Conservation (phyloP, 495 filamentous ascomycete genomes). For the Glutinoglossum americanum region DNA sequence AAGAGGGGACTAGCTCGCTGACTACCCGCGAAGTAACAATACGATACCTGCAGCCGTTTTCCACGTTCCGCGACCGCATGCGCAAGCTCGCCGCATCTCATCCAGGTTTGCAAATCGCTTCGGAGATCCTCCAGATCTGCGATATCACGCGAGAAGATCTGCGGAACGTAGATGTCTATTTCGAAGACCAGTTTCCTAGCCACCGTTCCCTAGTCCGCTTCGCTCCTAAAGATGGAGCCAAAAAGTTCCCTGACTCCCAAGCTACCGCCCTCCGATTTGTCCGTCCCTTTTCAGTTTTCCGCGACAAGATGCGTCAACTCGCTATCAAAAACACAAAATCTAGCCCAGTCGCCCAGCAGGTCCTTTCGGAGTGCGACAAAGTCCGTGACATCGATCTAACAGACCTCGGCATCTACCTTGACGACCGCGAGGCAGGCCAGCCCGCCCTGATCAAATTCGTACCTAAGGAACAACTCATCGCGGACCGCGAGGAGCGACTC, state of each 20-base stretch:
- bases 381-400: constrained; percentile 4
- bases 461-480: constrained; percentile 36
- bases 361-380: constrained; percentile 6
- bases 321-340: not conserved
- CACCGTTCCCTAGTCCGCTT: not conserved
- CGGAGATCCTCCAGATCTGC: not conserved
- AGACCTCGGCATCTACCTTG: constrained; percentile 9
- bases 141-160: constrained; percentile 26
- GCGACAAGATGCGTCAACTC: constrained; percentile 3
- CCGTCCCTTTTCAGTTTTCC: constrained; percentile 2
- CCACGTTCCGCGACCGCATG: constrained; percentile 48
- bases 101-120: not conserved
- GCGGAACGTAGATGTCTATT: constrained; percentile 58
- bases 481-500: constrained; percentile 36
- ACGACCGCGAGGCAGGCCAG: constrained; percentile 26
- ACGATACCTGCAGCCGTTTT: not conserved
- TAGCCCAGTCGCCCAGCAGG: constrained; percentile 1
- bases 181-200: constrained; percentile 41
- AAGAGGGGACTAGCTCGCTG: not conserved
- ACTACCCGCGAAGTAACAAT: not conserved
- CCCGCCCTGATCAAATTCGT: constrained; percentile 73
- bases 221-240: not conserved
- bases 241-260: not conserved
- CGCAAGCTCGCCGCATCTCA: constrained; percentile 30
- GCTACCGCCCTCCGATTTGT: not conserved